These are phyloP conservation scores for Lasiodiplodia sp. DNA, from an alignment of 2,329 filamentous ascomycete genomes.

Conservation along the genomic window DNA sequence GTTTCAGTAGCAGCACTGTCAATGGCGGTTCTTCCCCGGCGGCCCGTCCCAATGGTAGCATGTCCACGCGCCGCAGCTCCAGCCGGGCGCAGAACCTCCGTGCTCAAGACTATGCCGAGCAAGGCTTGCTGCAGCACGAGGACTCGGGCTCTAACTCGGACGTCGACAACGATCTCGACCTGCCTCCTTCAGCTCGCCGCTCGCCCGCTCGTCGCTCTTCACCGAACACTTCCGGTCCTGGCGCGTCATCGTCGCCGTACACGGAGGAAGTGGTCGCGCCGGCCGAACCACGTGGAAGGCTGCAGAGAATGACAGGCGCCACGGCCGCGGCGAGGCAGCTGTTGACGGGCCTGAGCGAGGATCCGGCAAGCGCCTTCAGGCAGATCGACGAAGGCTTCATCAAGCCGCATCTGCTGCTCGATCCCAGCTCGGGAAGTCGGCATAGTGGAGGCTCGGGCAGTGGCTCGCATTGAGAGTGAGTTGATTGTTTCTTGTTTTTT, in stretches of 20 bases:
- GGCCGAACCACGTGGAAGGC: slow-evolving; percentile 30
- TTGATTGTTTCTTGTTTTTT: slow-evolving; percentile 1
- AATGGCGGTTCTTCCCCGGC: slow-evolving; percentile 50
- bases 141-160: slow-evolving; percentile 58
- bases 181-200: slow-evolving; percentile 63
- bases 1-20: slow-evolving; percentile 65
- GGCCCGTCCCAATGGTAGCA: slow-evolving; percentile 45
- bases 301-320: slow-evolving; percentile 65
- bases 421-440: slow-evolving; percentile 54
- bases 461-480: neutral
- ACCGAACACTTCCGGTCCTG: slow-evolving; percentile 36
- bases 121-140: slow-evolving; percentile 61
- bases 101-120: slow-evolving; percentile 58
- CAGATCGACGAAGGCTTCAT: slow-evolving; percentile 96
- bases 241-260: slow-evolving; percentile 40
- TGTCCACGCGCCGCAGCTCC: slow-evolving; percentile 61
- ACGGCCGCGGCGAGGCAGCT: slow-evolving; percentile 80
- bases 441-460: slow-evolving; percentile 5
- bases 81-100: slow-evolving; percentile 50
- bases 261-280: slow-evolving; percentile 48
- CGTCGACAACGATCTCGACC: slow-evolving; percentile 61
- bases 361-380: slow-evolving; percentile 87
- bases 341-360: slow-evolving; percentile 78
- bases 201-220: slow-evolving; percentile 50
- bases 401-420: slow-evolving; percentile 87